These are phyloP conservation scores for Aspergillus coremiiformis DNA, from an alignment of 495 filamentous ascomycete species.

Conservation along the genomic window DNA sequence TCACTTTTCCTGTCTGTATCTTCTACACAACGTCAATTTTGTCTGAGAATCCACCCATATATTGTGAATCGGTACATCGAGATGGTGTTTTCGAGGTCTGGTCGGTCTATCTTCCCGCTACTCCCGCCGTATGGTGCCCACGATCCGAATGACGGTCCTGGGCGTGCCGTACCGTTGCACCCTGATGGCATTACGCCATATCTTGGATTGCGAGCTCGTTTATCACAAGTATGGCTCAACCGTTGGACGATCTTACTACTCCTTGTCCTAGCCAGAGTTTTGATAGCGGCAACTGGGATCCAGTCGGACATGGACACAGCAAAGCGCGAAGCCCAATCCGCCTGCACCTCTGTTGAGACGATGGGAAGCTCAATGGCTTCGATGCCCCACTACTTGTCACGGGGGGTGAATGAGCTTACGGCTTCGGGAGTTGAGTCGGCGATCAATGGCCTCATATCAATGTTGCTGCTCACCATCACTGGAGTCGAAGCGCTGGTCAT, in stretches of 20 bases:
- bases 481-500: conserved; percentile 80
- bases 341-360: conserved; percentile 87
- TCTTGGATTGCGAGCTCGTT: conserved; percentile 76
- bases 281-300: conserved; percentile 64
- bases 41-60: neutral
- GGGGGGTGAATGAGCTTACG: conserved; percentile 80
- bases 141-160: conserved; percentile 25
- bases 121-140: conserved; percentile 41
- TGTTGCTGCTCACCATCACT: conserved; percentile 70
- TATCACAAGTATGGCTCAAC: conserved; percentile 97
- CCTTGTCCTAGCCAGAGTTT: conserved; percentile 70
- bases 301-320: conserved; percentile 67
- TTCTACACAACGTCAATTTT: neutral
- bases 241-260: conserved; percentile 88
- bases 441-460: conserved; percentile 64
- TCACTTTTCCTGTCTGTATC: neutral
- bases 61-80: neutral
- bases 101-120: conserved; percentile 33
- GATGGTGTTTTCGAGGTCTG: conserved; percentile 30
- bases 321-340: conserved; percentile 70
- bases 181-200: conserved; percentile 91
- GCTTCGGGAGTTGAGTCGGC: conserved; percentile 69
- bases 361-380: conserved; percentile 94
- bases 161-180: conserved; percentile 26
- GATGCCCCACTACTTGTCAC: conserved; percentile 88